A percentile compares a stretch with the other conserved stretches of the same genome.
Evolutionary conservation across 2,329 filamentous ascomycete genomes (phyloP).

Genomic region (Xylariaceae sp.): DNA sequence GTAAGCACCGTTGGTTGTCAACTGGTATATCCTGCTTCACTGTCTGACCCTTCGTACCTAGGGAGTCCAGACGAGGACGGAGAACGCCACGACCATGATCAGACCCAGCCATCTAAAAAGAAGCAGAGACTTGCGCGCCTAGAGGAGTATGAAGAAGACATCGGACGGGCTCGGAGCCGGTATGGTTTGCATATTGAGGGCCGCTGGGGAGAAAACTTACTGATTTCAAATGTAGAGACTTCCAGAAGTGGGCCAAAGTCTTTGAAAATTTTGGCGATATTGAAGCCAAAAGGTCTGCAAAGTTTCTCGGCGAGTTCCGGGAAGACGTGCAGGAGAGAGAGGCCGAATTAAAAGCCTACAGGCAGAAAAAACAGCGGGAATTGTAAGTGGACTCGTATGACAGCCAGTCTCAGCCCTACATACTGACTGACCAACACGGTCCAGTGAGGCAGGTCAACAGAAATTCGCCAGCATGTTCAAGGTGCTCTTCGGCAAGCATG

Average conservation of each 20-base stretch:
- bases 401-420: neutral
- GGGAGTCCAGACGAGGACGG: constrained; percentile 10
- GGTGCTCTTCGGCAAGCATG: constrained; percentile 9
- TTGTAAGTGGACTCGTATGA: constrained; percentile 23
- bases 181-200: constrained; percentile 11
- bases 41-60: constrained; percentile 4
- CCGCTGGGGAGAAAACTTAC: neutral
- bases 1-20: constrained; percentile 6
- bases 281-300: constrained; percentile 26
- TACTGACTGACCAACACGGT: constrained; percentile 6
- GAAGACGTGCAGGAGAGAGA: constrained; percentile 19
- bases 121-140: constrained; percentile 23
- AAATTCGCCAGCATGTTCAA: constrained; percentile 12
- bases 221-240: constrained; percentile 17
- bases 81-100: constrained; percentile 1
- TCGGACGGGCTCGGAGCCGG: constrained; percentile 23
- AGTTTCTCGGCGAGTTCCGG: constrained; percentile 26
- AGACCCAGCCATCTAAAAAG: constrained; percentile 10
- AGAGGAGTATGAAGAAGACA: constrained; percentile 27
- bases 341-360: constrained; percentile 17
- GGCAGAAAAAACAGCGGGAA: constrained; percentile 22
- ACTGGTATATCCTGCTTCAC: neutral
- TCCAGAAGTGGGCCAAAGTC: constrained; percentile 23
- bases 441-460: constrained; percentile 15
- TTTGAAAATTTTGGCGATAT: constrained; percentile 27